Base-by-base conservation (phyloP, 2,329 filamentous ascomycete genomes). In the Chrysoporthe austroafricana region DNA sequence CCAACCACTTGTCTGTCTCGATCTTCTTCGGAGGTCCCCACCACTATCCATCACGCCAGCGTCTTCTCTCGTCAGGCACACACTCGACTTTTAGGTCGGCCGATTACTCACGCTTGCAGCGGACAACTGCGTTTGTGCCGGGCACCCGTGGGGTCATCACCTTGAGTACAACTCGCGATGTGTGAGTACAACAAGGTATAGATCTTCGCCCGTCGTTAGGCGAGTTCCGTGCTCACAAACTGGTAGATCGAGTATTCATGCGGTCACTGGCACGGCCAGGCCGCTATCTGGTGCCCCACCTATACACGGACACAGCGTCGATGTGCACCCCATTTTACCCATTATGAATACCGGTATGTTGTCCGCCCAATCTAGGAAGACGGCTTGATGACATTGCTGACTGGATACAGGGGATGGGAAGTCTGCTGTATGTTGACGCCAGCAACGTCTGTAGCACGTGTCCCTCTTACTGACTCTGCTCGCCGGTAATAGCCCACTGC, bases 191-290 rank as follows among this genome's bases (percentile, higher is more conserved):
- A 69, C 68, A 69, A 68, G 52, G 68, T 69, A 63, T 54, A 44
- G 32, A 43, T 46, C 11, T 36, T 34, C 11, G 14, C 8, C 26
- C 43, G 13, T 34, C 11, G 16, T 14, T 4, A 16, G 1, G 13
- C 57, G 13, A 48, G 54, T 44, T 32, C 8, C 11, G 7, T 57
- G 26, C 60, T 60, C n/a, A 54, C 44, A 56, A 9, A 59, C 32
- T n/a, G 26, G 34, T 16, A 64, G 83, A 83, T 84, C 68, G 82
- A 85, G 69, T 79, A 85, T 69, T 83, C 83, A 75, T 85, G 84
- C 70, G 79, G 83, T 64, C 82, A 85, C 74, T 84, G 83, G 77
- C 84, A 85, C 71, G 74, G 81, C 70, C 80, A 82, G 66, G 80
- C 81, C 69, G 81, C 80, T 36, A 66, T 71, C 61, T 82, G 80